phyloP scores from a whole-genome alignment of 2,329 filamentous ascomycete genomes.

The Diaporthe australafricana region DNA sequence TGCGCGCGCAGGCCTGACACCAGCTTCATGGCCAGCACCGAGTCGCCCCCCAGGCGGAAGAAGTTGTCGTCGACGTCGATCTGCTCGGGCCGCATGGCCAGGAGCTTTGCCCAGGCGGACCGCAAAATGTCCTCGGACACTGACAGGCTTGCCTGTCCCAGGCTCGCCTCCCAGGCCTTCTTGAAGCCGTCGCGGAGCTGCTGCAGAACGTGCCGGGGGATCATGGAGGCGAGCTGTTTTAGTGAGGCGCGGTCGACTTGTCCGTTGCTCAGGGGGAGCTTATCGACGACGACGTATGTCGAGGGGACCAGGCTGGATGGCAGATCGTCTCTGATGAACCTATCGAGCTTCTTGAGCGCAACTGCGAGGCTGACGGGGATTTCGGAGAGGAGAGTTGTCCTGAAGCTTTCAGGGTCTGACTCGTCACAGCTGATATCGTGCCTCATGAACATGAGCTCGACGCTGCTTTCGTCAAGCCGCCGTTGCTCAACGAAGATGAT shows the following conservation, averaged over 20 bases:
- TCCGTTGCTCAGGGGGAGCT: slow-evolving; percentile 45
- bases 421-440: slow-evolving; percentile 40
- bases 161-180: slow-evolving; percentile 49
- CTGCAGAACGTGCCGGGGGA: slow-evolving; percentile 39
- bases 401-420: slow-evolving; percentile 40
- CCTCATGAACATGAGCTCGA: slow-evolving; percentile 40
- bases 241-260: slow-evolving; percentile 49
- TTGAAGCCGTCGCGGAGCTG: slow-evolving; percentile 42
- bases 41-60: slow-evolving; percentile 50
- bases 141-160: slow-evolving; percentile 45
- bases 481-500: slow-evolving; percentile 50
- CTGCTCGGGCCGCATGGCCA: slow-evolving; percentile 42
- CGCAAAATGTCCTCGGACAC: slow-evolving; percentile 49
- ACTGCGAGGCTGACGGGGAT: slow-evolving; percentile 47
- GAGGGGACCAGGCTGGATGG: slow-evolving; percentile 60
- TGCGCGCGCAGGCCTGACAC: slow-evolving; percentile 55
- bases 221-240: slow-evolving; percentile 45
- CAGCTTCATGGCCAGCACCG: slow-evolving; percentile 52
- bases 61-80: slow-evolving; percentile 51
- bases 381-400: slow-evolving; percentile 34
- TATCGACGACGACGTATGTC: slow-evolving; percentile 54
- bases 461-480: slow-evolving; percentile 40
- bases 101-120: slow-evolving; percentile 45
- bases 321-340: slow-evolving; percentile 54
- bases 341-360: slow-evolving; percentile 54